Evolutionary conservation across 306 rosid genomes (phyloP), one percentile per base, ranked within the genome.

Genomic region (Sechiopsis laciniata): DNA sequence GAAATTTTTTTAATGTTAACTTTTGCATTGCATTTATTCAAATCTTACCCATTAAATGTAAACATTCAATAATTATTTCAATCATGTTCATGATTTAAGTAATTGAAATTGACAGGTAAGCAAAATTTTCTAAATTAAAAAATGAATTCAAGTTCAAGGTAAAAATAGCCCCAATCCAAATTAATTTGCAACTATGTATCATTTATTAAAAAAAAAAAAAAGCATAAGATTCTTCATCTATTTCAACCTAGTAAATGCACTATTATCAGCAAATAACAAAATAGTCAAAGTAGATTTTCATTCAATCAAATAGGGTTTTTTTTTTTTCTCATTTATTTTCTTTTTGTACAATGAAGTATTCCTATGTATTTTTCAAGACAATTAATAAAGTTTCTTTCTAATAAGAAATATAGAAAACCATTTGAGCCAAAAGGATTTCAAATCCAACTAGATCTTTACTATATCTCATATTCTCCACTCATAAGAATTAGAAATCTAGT

Each of bases 21-120:
- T 62, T 62, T 32, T 3, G 14, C 8, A 0, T 37, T 65, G 71
- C 55, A 42, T 46, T 46, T 20, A 67, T 20, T 46, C 15, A 17
- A 64, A 40, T 64, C 16, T 64, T 40, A 35, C 52, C 71, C 52
- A 64, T 64, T 64, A 3, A 64, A 63, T 35, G 52, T 20, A 63
- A 4, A 63, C 15, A 32, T 63, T n/a, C 70, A 35, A 63, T 16
- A 35, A 35, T 35, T 16, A 63, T 63, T 63, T 35, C 51, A 17
- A 32, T 63, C 37, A 61, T 15, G 4, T 37, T n/a, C 70, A 8
- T 63, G 0, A 0, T 63, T 35, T 17, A 32, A 63, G 8, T n/a
- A n/a, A 8, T 63, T 60, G 1, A 5, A 60, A 26, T 60, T 22
- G 61, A 11, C 64, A 58, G 1, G 17, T 14, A 58, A 58, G 40